Evolutionary conservation across 305 asterid genomes (phyloP), one percentile per base, ranked within the genome.

Genomic region (Solanum hybrid): DNA sequence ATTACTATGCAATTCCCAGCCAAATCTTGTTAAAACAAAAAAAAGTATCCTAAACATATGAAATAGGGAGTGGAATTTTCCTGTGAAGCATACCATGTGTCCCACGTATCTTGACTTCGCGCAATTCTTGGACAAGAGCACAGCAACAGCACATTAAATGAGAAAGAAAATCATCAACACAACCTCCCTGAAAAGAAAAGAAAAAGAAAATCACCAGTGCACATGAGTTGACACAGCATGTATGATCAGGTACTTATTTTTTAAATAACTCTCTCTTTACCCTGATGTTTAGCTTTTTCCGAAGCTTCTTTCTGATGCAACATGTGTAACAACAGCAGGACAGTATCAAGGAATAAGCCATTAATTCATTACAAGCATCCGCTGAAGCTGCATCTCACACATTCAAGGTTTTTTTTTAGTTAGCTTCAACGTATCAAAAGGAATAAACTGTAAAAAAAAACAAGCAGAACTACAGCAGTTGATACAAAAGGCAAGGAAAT

Each of bases 61-160:
- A 15, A 19, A 77, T 24, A 40, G 37, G 29, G 84, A 84, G 71
- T 85, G 27, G 24, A 51, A 29, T 42, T 32, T 75, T 56, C n/a
- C 7, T 45, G 26, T 85, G 24, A 66, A 31, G 80, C 73, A 85
- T 94, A 96, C 99, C 97, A 90, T 92, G 92, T 85, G 76, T 88
- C 90, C 94, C 94, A 35, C 94, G 98, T 89, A 94, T 90, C 93
- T 96, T 95, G 85, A 96, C 94, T 94, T 96, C 99, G 56, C 98
- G 94, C 92, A 93, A 92, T 92, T 96, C 99, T 94, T 96, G 98
- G 90, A 96, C 97, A 79, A 96, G 98, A 89, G 99, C 97, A 90
- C 99, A 96, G 90, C 99, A 95, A 93, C 98, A 96, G 88, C 99
- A 96, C 98, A 96, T 95, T 87, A 96, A 89, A 91, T 96, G 99